Conservation (phyloP, 805 yeast genomes). For the Teunomyces gatunensis region DNA sequence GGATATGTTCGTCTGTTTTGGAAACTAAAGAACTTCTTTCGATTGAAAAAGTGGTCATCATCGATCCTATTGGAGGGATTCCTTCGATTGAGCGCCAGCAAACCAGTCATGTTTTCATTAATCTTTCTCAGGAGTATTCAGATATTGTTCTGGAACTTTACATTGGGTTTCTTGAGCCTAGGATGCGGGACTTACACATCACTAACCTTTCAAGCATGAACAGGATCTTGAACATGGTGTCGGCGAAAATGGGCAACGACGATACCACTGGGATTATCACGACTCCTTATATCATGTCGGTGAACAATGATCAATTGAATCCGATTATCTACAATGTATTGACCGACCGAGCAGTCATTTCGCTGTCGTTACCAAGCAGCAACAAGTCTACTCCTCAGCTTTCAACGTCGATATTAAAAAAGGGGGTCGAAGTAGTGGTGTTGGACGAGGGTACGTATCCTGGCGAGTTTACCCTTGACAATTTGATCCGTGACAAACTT, state of each 20-base stretch:
- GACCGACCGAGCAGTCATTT: slow-evolving; percentile 87
- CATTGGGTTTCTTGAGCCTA: slow-evolving; percentile 51
- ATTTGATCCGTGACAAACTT: slow-evolving; percentile 33
- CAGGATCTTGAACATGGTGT: slow-evolving; percentile 47
- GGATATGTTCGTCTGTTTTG: slow-evolving; percentile 22
- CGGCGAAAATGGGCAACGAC: slow-evolving; percentile 37
- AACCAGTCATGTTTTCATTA: slow-evolving; percentile 84
- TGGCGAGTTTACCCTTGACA: slow-evolving; percentile 38
- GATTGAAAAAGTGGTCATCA: slow-evolving; percentile 76
- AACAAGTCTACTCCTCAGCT: slow-evolving; percentile 54
- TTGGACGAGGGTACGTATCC: slow-evolving; percentile 28
- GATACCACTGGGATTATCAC: slow-evolving; percentile 82
- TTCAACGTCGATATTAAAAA: slow-evolving; percentile 75
- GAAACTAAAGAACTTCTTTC: slow-evolving; percentile 36
- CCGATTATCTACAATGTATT: slow-evolving; percentile 87
- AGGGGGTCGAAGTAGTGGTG: slow-evolving; percentile 62
- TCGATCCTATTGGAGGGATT: slow-evolving; percentile 86
- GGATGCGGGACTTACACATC: slow-evolving; percentile 53
- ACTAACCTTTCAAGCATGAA: slow-evolving; percentile 67
- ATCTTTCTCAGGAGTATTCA: slow-evolving; percentile 76
- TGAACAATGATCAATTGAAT: slow-evolving; percentile 53
- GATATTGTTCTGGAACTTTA: slow-evolving; percentile 62
- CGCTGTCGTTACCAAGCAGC: slow-evolving; percentile 81
- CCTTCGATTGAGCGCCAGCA: slow-evolving; percentile 81
- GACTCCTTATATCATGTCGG: slow-evolving; percentile 71